phyloP scores from a whole-genome alignment of 257 asterid species.

The Eustoma russellianum region DNA sequence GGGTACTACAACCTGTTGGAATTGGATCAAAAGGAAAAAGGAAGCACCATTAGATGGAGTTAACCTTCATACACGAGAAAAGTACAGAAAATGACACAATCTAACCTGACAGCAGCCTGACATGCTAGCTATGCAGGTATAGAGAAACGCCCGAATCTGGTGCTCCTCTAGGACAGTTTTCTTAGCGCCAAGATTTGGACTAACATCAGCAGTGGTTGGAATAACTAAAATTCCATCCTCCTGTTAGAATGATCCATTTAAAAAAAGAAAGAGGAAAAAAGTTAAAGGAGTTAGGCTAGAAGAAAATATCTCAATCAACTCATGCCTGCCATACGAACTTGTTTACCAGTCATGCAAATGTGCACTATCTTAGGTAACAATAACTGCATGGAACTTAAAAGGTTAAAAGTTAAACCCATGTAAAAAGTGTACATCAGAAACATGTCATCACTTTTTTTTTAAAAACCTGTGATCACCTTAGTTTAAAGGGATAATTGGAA shows the following conservation, averaged over 20 bases:
- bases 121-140: conserved; percentile 85
- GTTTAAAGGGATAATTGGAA: no score
- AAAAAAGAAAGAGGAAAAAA: background rate
- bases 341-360: no score
- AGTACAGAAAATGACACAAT: conserved; percentile 8
- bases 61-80: background rate
- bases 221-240: conserved; percentile 83
- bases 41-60: background rate
- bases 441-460: no score
- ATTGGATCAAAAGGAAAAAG: conserved; percentile 4
- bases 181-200: conserved; percentile 81
- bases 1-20: conserved; percentile 64
- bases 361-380: no score
- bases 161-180: conserved; percentile 54
- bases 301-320: no score
- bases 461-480: no score
- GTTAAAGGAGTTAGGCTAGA: background rate
- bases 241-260: conserved; percentile 27
- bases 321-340: no score
- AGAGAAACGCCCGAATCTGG: conserved; percentile 38
- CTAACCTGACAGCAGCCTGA: conserved; percentile 98
- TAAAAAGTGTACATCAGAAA: no score
- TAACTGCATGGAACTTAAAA: no score
- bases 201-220: conserved; percentile 65
- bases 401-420: no score